Conservation (phyloP, 129 eudicot genomes). For the Arctium minus region DNA sequence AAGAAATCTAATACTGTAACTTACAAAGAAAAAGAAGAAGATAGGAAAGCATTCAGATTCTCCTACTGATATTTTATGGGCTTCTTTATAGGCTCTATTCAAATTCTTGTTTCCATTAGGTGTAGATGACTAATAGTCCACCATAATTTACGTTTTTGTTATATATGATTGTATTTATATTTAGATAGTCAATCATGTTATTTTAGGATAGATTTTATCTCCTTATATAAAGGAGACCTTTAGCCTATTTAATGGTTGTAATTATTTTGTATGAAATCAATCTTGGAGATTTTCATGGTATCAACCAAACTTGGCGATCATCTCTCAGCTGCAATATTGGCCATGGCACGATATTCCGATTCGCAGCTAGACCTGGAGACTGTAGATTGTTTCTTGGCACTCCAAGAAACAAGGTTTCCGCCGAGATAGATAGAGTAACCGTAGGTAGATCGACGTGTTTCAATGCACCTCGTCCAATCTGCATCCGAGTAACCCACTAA, state of each 20-base stretch:
- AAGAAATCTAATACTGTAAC: slow-evolving; percentile 19
- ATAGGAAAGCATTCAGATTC: slow-evolving; percentile 71
- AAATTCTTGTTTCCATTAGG: slow-evolving; percentile 94
- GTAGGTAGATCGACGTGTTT: not conserved
- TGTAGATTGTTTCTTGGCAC: not conserved
- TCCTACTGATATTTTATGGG: slow-evolving; percentile 52
- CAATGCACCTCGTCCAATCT: not conserved
- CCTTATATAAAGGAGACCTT: no score
- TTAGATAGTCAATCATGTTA: no score
- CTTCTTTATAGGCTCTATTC: slow-evolving; percentile 75
- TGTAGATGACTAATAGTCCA: slow-evolving; percentile 59
- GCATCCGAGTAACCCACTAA: no score
- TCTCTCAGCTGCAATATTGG: not conserved
- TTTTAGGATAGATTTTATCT: no score
- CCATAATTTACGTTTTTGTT: not conserved
- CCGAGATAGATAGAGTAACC: not conserved
- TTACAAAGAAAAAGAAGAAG: slow-evolving; percentile 89
- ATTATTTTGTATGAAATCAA: no score
- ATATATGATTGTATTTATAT: not conserved
- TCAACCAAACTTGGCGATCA: no score
- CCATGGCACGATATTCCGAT: not conserved
- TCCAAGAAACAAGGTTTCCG: not conserved
- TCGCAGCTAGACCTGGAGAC: not conserved
- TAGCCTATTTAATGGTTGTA: no score
- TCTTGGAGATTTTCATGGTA: not conserved